Evolutionary conservation across 495 filamentous ascomycete species (phyloP).

Genomic region (Annulohypoxylon bovei): DNA sequence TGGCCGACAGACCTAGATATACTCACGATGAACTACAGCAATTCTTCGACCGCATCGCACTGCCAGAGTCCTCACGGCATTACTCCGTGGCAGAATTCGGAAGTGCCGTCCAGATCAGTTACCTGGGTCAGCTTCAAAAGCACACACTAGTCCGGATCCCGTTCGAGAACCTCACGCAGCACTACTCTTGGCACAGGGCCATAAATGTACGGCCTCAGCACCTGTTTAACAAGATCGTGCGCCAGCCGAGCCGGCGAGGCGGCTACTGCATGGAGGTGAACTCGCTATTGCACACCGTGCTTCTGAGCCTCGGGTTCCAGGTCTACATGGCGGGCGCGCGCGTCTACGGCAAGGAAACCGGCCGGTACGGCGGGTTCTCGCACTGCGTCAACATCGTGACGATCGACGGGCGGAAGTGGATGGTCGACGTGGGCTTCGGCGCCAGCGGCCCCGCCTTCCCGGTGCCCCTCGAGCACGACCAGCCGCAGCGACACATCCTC

Average conservation of each 20-base stretch:
- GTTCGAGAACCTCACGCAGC: constrained; percentile 72
- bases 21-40: constrained; percentile 17
- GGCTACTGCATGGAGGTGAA: constrained; percentile 85
- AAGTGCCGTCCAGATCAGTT: constrained; percentile 37
- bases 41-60: constrained; percentile 53
- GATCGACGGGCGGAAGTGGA: constrained; percentile 60
- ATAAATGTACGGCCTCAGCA: constrained; percentile 65
- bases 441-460: constrained; percentile 48
- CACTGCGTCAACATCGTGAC: constrained; percentile 78
- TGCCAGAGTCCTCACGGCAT: not conserved
- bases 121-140: constrained; percentile 53
- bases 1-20: constrained; percentile 25
- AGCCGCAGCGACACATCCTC: constrained; percentile 21
- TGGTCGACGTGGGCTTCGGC: constrained; percentile 80
- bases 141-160: constrained; percentile 70
- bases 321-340: constrained; percentile 59
- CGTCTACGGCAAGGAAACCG: constrained; percentile 38
- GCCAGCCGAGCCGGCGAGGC: constrained; percentile 52
- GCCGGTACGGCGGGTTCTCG: constrained; percentile 38
- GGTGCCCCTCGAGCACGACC: constrained; percentile 41
- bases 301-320: constrained; percentile 69
- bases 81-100: constrained; percentile 1
- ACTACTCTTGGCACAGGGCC: constrained; percentile 59
- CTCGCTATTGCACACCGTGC: constrained; percentile 69
- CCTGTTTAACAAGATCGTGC: constrained; percentile 73